Evolutionary conservation across 768 basidiomycete genomes (phyloP), one percentile per base, ranked within the genome.

Genomic region (Terana coerulea): DNA sequence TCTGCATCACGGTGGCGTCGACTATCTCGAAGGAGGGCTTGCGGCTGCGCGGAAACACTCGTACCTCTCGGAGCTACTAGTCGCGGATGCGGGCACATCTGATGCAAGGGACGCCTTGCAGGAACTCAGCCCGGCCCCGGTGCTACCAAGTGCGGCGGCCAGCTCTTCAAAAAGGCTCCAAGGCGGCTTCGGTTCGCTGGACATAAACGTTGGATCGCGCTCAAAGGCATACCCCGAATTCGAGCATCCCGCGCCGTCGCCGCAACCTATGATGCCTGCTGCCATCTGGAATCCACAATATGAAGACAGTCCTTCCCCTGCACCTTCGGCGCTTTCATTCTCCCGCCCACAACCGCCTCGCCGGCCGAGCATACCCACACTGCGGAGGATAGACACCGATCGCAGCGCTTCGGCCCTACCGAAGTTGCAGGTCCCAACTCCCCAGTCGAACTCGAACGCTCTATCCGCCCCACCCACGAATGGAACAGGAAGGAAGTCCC

Each of bases 1-100:
- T 35, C 68, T 88, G 24, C 71, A 73, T 44, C 64, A 68, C 11
- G 81, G 80, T 56, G 72, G 65, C 43, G 79, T 81, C 9, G 78
- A 83, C 62, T 92, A 87, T 69, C 72, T 92, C 28, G 75, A 81
- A 34, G 88, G 89, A 7, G 90, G 90, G 14, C 76, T 91, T 29
- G 73, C 80, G 19, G 74, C 73, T 6, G 86, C 83, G 6, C 76
- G 80, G 3, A 74, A 76, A 40, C 75, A 88, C 63, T 76, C 77
- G 1, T 72, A 74, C 53, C 74, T 89, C 30, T 70, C 73, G 59
- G 75, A 73, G 21, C 64, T 79, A 48, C 42, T 55, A 33, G 72
- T 90, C 52, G 64, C 76, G 4, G 70, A 74, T 36, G 75, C 73
- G 22, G 72, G 60, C 30, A 37, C 47, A 37, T 9, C 31, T 33